phyloP scores from a whole-genome alignment of 495 filamentous ascomycete genomes.

The Penicillium cosmopolitanum region DNA sequence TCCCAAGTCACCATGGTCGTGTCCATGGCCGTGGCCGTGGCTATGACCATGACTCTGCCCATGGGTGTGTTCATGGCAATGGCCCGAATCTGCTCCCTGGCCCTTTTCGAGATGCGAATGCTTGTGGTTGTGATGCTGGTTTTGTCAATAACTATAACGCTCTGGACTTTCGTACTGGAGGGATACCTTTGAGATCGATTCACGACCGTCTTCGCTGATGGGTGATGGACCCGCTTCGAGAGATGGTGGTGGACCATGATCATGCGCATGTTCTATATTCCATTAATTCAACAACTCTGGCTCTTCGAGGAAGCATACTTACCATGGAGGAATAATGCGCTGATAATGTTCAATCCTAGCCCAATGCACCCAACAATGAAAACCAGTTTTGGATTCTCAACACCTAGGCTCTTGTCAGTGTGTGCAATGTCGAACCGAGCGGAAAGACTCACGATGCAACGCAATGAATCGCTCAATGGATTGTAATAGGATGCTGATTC shows the following conservation, averaged over 20 bases:
- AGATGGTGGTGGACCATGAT: constrained; percentile 8
- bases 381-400: constrained; percentile 57
- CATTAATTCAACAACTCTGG: neutral
- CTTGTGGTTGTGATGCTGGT: constrained; percentile 31
- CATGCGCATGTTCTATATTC: constrained; percentile 29
- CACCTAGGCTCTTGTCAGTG: constrained; percentile 11
- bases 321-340: constrained; percentile 79
- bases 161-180: neutral
- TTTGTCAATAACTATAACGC: neutral
- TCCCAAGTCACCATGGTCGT: constrained; percentile 45
- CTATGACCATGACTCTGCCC: constrained; percentile 58
- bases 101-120: constrained; percentile 18
- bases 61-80: constrained; percentile 15
- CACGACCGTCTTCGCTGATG: constrained; percentile 12
- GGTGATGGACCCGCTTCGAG: constrained; percentile 18
- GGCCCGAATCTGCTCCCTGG: constrained; percentile 6
- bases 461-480: constrained; percentile 75
- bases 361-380: constrained; percentile 80
- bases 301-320: neutral
- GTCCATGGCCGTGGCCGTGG: constrained; percentile 28
- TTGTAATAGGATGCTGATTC: constrained; percentile 86
- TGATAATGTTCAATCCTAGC: constrained; percentile 77
- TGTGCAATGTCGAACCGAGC: neutral
- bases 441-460: constrained; percentile 18
- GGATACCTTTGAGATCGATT: constrained; percentile 23